phyloP scores from a whole-genome alignment of 345 rosid species.

The Cardamine resedifolia region DNA sequence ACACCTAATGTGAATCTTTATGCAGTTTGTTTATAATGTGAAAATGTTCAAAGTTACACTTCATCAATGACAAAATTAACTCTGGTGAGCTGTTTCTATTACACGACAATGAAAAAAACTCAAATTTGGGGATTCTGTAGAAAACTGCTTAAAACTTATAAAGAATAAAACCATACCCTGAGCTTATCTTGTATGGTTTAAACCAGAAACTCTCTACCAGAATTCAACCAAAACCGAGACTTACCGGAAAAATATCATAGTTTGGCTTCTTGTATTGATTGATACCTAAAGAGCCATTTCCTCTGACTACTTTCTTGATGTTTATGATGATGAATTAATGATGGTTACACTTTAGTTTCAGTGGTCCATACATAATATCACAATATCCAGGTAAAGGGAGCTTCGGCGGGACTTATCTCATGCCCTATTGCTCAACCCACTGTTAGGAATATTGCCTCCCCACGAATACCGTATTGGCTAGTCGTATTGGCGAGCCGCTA shows the following conservation, averaged over 20 bases:
- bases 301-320: constrained; percentile 26
- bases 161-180: neutral
- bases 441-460: too few species aligned
- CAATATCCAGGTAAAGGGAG: too few species aligned
- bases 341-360: neutral
- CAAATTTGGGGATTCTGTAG: neutral
- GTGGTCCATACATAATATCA: constrained; percentile 30
- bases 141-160: neutral
- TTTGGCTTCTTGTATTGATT: constrained; percentile 26
- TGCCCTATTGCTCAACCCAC: too few species aligned
- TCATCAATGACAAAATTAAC: neutral
- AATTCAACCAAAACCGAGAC: constrained; percentile 9
- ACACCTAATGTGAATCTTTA: neutral
- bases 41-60: neutral
- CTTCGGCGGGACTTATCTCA: too few species aligned
- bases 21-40: neutral
- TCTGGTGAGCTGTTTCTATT: neutral
- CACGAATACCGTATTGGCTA: too few species aligned
- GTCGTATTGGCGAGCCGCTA: too few species aligned
- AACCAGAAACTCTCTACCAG: neutral
- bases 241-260: constrained; percentile 25
- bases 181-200: constrained; percentile 7
- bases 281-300: constrained; percentile 13
- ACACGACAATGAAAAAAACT: too few species aligned
- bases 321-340: constrained; percentile 21